A percentile compares a stretch with the other conserved stretches of the same genome.
Conservation (phyloP, 2,329 filamentous ascomycete genomes). For the Endoconidiophora polonica region DNA sequence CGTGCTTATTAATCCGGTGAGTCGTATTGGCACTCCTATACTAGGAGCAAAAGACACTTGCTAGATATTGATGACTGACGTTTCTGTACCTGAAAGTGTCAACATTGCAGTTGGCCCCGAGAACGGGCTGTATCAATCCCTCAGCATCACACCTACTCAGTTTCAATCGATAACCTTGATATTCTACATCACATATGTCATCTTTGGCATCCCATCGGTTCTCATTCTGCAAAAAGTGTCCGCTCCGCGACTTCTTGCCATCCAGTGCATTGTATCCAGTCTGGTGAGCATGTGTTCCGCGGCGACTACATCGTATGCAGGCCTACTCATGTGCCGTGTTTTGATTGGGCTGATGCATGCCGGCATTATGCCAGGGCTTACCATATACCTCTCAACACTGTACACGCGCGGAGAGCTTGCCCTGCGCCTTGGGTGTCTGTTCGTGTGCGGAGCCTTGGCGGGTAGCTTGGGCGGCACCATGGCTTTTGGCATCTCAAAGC, state of each 20-base stretch:
- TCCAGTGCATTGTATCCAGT: background rate
- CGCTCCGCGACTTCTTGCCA: background rate
- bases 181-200: background rate
- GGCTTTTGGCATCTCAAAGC: background rate
- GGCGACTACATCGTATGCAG: background rate
- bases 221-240: background rate
- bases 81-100: too few relatives aligned
- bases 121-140: too few relatives aligned
- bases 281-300: background rate
- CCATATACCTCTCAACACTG: background rate
- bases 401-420: background rate
- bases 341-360: too few relatives aligned
- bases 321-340: background rate
- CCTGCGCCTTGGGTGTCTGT: background rate
- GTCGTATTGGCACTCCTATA: too few relatives aligned
- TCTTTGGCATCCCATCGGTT: background rate
- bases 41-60: too few relatives aligned
- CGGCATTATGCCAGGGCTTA: background rate
- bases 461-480: background rate
- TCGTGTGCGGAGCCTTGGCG: background rate
- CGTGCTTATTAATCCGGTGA: background rate
- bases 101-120: too few relatives aligned
- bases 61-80: too few relatives aligned
- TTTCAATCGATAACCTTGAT: background rate
- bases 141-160: too few relatives aligned